Base-by-base conservation (phyloP, 23 red algal genomes). In the Gracilariopsis chorda region DNA sequence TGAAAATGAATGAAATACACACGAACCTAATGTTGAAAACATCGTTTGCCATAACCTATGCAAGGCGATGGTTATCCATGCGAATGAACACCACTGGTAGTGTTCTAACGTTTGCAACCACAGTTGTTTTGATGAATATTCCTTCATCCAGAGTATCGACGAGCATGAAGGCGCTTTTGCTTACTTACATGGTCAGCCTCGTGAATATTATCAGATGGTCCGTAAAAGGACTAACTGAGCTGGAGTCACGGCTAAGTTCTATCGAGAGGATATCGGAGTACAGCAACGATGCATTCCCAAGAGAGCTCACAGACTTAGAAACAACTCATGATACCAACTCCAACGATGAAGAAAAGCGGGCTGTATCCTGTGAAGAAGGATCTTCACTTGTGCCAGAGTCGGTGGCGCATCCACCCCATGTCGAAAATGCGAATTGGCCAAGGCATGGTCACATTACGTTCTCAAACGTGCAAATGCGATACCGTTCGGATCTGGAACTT, bases 401-500 rank as follows among this genome's bases (percentile, higher is more conserved):
- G 32, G 40, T 0, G 2, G 25, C 45, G 0, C 21, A 51, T 23
- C 1, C 42, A 24, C 40, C 9, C 39, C 13, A 36, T 17, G n/a
- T 42, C 1, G 19, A 11, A 16, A n/a, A 47, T 21, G 47, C 62
- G 47, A 51, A 23, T 16, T 99, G 97, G 97, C 97, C 93, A 3
- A 21, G 41, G 0, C 12, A 56, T 13, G 97, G 97, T 3, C 47
- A 23, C 1, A 63, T 99, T 25, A 61, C 25, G 21, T 99, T 99
- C 60, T 32, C 51, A 4, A 76, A 92, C 69, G 97, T 99, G 12
- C 55, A 37, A 8, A 73, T 99, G 86, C 78, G 85, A 24, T 99
- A 99, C 76, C 83, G 93, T n/a, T 72, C 93, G 40, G 86, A 96
- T 34, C 69, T 99, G 49, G 68, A 92, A 16, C 97, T 90, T 27